phyloP scores from a whole-genome alignment of 2,329 filamentous ascomycete species.

The Alternaria brassicicola region DNA sequence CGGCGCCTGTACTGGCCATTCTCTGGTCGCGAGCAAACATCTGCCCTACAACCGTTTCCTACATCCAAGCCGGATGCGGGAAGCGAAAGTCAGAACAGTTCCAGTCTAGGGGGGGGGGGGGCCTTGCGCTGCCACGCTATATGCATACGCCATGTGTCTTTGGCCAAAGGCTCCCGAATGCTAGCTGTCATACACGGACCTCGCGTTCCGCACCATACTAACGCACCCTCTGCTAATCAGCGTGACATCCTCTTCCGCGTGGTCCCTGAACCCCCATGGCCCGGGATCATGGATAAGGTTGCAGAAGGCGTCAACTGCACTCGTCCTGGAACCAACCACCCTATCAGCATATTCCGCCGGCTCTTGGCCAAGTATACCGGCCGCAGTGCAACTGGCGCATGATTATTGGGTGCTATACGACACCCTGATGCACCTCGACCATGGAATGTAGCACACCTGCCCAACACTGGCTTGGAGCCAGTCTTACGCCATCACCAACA shows the following conservation, averaged over 20 bases:
- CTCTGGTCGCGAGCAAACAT: slow-evolving; percentile 11
- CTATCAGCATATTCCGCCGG: slow-evolving; percentile 9
- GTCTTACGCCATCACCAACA: slow-evolving; percentile 11
- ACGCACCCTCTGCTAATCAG: slow-evolving; percentile 24
- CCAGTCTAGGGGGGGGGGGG: slow-evolving; percentile 2
- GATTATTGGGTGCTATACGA: slow-evolving; percentile 36
- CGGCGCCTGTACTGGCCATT: slow-evolving; percentile 1
- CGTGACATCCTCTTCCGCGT: slow-evolving; percentile 25
- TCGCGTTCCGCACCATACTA: slow-evolving; percentile 29
- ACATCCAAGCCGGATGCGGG: slow-evolving; percentile 10
- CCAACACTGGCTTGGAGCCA: slow-evolving; percentile 13
- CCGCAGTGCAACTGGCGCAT: slow-evolving; percentile 31
- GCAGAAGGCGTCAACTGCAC: slow-evolving; percentile 36
- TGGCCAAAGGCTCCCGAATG: slow-evolving; percentile 20
- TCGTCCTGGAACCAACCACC: slow-evolving; percentile 21
- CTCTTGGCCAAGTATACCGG: slow-evolving; percentile 12
- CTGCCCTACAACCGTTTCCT: slow-evolving; percentile 9
- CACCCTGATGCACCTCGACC: slow-evolving; percentile 24
- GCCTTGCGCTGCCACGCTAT: slow-evolving; percentile 3
- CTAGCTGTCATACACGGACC: slow-evolving; percentile 35
- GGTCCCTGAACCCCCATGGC: slow-evolving; percentile 41
- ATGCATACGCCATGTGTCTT: slow-evolving; percentile 11
- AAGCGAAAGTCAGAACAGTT: slow-evolving; percentile 14
- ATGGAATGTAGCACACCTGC: slow-evolving; percentile 34
- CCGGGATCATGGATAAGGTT: slow-evolving; percentile 46